Conservation (phyloP, 2,329 filamentous ascomycete genomes). For the Paracoccidioides brasiliensis region DNA sequence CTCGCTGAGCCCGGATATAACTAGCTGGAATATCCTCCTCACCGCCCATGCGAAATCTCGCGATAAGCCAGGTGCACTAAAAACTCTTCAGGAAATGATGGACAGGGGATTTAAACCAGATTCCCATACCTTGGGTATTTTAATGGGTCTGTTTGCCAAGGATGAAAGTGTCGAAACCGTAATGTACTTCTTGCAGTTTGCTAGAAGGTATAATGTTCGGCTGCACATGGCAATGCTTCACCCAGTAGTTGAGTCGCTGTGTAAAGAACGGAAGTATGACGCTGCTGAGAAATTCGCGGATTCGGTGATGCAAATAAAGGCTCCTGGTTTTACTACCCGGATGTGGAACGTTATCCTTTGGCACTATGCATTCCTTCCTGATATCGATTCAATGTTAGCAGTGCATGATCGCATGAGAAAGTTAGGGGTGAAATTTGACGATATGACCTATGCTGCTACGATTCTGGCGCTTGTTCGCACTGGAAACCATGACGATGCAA, state of each 20-base stretch:
- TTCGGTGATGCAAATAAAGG: slow-evolving; percentile 39
- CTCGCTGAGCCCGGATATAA: slow-evolving; percentile 42
- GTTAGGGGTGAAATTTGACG: slow-evolving; percentile 39
- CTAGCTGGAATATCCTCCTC: slow-evolving; percentile 66
- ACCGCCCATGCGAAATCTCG: slow-evolving; percentile 53
- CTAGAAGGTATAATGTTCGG: slow-evolving; percentile 40
- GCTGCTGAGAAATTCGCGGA: slow-evolving; percentile 49
- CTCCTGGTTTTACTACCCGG: slow-evolving; percentile 42
- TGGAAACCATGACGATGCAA: slow-evolving; percentile 43
- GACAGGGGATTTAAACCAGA: slow-evolving; percentile 41
- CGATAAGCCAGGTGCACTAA: slow-evolving; percentile 53
- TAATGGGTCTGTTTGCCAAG: slow-evolving; percentile 59
- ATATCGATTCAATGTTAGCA: slow-evolving; percentile 41
- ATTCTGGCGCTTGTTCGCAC: slow-evolving; percentile 45
- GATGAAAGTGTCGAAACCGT: slow-evolving; percentile 62
- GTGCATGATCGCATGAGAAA: slow-evolving; percentile 44
- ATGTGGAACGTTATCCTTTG: slow-evolving; percentile 71
- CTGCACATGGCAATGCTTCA: slow-evolving; percentile 48
- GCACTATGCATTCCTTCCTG: slow-evolving; percentile 52
- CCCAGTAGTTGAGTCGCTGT: slow-evolving; percentile 55
- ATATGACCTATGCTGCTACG: slow-evolving; percentile 47
- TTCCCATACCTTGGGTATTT: slow-evolving; percentile 52
- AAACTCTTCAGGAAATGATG: slow-evolving; percentile 50
- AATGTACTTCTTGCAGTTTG: slow-evolving; percentile 50
- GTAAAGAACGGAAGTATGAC: slow-evolving; percentile 40